phyloP scores from a whole-genome alignment of 129 eudicot genomes.

The Pulicaria dysenterica region DNA sequence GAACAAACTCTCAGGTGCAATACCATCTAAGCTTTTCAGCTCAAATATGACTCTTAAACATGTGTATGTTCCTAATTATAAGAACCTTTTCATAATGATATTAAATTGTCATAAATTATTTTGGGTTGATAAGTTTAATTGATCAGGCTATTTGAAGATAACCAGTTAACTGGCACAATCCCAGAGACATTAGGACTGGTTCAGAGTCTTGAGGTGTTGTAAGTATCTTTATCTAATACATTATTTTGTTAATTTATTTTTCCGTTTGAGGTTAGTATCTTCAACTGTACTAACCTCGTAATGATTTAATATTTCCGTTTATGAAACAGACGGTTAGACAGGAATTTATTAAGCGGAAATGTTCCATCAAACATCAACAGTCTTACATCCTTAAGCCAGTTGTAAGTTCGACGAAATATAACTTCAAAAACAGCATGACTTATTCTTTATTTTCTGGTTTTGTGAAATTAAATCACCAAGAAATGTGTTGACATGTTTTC shows the following conservation, averaged over 20 bases:
- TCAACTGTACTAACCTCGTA: not conserved
- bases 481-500: conserved; percentile 6
- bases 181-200: conserved; percentile 72
- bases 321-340: conserved; percentile 70
- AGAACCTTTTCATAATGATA: not conserved
- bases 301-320: not conserved
- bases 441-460: not conserved
- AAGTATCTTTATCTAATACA: conserved; percentile 46
- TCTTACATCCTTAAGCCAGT: conserved; percentile 53
- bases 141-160: conserved; percentile 81
- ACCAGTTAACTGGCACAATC: conserved; percentile 60
- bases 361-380: conserved; percentile 72
- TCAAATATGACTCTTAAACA: conserved; percentile 70
- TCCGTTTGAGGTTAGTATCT: too few species aligned
- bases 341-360: conserved; percentile 57
- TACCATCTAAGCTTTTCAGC: conserved; percentile 72
- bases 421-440: not conserved
- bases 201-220: conserved; percentile 69
- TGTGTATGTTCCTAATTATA: conserved; percentile 51
- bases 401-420: conserved; percentile 59
- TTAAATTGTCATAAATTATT: conserved; percentile 10
- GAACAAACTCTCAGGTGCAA: conserved; percentile 77
- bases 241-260: too few species aligned
- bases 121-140: conserved; percentile 17
- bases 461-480: not conserved